A percentile compares a stretch with the other conserved stretches of the same genome.
These are phyloP conservation scores for Cladosporium phlei DNA, from an alignment of 2,329 filamentous ascomycete genomes.

Conservation along the genomic window DNA sequence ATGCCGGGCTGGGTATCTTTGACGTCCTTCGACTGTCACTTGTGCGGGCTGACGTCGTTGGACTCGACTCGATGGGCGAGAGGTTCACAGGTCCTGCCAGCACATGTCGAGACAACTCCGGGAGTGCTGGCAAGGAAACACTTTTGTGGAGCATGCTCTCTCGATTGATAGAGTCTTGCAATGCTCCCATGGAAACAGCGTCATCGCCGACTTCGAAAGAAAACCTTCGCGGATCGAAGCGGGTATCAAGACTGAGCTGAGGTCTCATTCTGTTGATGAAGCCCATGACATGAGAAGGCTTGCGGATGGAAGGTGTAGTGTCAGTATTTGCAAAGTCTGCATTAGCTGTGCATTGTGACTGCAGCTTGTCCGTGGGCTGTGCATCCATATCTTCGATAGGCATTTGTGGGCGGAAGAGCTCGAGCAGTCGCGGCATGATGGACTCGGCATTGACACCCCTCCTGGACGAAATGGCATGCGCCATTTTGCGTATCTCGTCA, in stretches of 20 bases:
- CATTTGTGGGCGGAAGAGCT: slow-evolving; percentile 23
- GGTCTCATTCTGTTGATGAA: slow-evolving; percentile 28
- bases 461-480: slow-evolving; percentile 31
- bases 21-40: slow-evolving; percentile 25
- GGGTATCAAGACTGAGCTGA: slow-evolving; percentile 21
- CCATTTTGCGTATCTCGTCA: slow-evolving; percentile 33
- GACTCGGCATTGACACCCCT: slow-evolving; percentile 31
- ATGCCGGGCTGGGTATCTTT: slow-evolving; percentile 42
- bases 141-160: slow-evolving; percentile 24
- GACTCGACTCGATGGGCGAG: slow-evolving; percentile 23
- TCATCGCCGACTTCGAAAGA: slow-evolving; percentile 44
- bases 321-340: background rate
- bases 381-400: background rate
- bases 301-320: slow-evolving; percentile 2
- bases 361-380: background rate
- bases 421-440: slow-evolving; percentile 33
- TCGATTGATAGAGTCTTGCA: slow-evolving; percentile 1
- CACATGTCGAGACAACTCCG: background rate
- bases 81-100: background rate
- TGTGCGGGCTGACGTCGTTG: slow-evolving; percentile 17
- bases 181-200: slow-evolving; percentile 17
- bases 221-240: slow-evolving; percentile 31
- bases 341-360: background rate
- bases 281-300: slow-evolving; percentile 23
- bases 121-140: slow-evolving; percentile 21